A percentile compares a stretch with the other conserved stretches of the same genome.
phyloP scores from a whole-genome alignment of 768 basidiomycete species.

The Cystoderma amianthinum region DNA sequence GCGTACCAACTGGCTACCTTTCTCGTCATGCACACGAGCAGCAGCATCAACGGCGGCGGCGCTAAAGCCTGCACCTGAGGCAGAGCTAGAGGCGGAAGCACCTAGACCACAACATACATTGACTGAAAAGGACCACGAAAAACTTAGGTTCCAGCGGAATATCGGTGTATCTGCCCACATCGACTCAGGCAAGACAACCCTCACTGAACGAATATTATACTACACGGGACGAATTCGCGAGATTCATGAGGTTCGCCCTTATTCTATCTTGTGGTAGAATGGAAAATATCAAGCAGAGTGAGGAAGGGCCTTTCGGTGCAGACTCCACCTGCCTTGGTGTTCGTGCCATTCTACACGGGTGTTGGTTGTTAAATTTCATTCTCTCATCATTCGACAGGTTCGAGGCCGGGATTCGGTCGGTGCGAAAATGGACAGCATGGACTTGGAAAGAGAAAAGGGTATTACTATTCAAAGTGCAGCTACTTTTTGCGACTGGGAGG shows the following conservation, averaged over 20 bases:
- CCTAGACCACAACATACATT: constrained; percentile 34
- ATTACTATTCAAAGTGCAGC: constrained; percentile 99
- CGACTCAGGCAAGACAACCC: constrained; percentile 95
- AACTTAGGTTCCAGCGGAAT: constrained; percentile 79
- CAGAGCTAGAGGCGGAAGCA: constrained; percentile 9
- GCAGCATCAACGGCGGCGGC: constrained; percentile 34
- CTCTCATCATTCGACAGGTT: constrained; percentile 41
- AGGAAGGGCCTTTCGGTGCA: background rate
- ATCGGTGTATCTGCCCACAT: constrained; percentile 96
- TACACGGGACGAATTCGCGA: constrained; percentile 95
- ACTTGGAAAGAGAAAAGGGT: constrained; percentile 96
- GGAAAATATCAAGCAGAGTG: background rate
- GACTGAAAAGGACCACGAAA: constrained; percentile 56
- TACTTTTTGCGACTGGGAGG: constrained; percentile 96
- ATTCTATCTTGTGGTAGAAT: constrained; percentile 11
- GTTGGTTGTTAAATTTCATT: constrained; percentile 3
- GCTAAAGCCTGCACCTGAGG: constrained; percentile 26
- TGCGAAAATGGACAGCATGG: constrained; percentile 99
- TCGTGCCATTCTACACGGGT: constrained; percentile 4
- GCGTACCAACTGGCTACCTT: constrained; percentile 8
- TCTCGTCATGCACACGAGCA: constrained; percentile 16
- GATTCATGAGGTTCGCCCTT: constrained; percentile 83
- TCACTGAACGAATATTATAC: constrained; percentile 92
- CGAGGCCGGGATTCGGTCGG: constrained; percentile 93
- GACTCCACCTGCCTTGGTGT: constrained; percentile 4